phyloP scores from a whole-genome alignment of 2,329 filamentous ascomycete genomes.

The Penicillium sp. region DNA sequence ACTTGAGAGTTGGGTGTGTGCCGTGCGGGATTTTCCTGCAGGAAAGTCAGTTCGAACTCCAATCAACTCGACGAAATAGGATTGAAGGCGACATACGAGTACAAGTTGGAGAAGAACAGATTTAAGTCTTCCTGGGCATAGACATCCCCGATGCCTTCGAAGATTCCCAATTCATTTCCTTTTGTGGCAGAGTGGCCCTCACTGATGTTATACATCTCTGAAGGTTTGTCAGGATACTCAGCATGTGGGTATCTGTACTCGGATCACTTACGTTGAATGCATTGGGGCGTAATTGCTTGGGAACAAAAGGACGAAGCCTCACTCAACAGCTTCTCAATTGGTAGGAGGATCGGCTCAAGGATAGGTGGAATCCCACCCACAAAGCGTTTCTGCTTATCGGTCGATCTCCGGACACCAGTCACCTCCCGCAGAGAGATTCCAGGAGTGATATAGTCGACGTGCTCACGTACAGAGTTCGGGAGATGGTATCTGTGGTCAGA shows the following conservation, averaged over 20 bases:
- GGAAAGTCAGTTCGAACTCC: slow-evolving; percentile 15
- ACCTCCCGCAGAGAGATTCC: slow-evolving; percentile 38
- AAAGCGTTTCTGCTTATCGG: slow-evolving; percentile 22
- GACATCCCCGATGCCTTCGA: slow-evolving; percentile 47
- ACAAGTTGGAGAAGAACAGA: slow-evolving; percentile 42
- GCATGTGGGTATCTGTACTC: not conserved
- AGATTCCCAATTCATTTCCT: slow-evolving; percentile 49
- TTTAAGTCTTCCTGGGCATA: slow-evolving; percentile 49
- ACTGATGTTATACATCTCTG: slow-evolving; percentile 48
- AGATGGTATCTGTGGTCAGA: slow-evolving; percentile 27
- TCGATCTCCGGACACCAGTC: slow-evolving; percentile 16
- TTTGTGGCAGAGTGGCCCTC: slow-evolving; percentile 39
- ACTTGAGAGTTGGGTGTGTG: slow-evolving; percentile 42
- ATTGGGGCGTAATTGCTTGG: slow-evolving; percentile 41
- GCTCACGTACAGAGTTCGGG: slow-evolving; percentile 30
- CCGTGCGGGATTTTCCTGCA: slow-evolving; percentile 37
- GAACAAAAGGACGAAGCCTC: slow-evolving; percentile 28
- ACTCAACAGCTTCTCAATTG: slow-evolving; percentile 23
- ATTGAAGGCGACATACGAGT: slow-evolving; percentile 22
- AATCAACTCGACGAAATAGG: not conserved
- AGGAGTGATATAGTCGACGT: slow-evolving; percentile 37
- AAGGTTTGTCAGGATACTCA: slow-evolving; percentile 9
- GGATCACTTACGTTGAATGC: slow-evolving; percentile 35
- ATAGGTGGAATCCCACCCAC: slow-evolving; percentile 27
- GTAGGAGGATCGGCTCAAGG: slow-evolving; percentile 25